A percentile compares a stretch with the other conserved stretches of the same genome.
These are phyloP conservation scores for Arabidopsis lyrata DNA, from an alignment of 441 rosid species.

Conservation along the genomic window DNA sequence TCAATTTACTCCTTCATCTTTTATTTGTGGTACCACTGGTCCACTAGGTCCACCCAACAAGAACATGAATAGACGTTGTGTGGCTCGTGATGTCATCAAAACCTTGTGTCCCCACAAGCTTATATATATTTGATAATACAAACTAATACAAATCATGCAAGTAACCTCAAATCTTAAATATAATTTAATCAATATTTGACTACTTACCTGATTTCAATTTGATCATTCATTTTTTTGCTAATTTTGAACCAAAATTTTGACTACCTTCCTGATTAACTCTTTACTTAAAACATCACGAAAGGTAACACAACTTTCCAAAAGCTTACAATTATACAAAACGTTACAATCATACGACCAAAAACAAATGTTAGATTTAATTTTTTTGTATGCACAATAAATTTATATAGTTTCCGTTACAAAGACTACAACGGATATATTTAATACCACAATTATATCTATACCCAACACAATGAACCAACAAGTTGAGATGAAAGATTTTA, in stretches of 20 bases:
- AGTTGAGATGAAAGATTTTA: neutral
- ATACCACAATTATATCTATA: neutral
- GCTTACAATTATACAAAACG: neutral
- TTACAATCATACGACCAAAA: constrained; percentile 7
- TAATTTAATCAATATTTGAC: neutral
- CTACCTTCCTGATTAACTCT: neutral
- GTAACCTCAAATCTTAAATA: neutral
- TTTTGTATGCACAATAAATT: neutral
- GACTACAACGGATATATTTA: constrained; percentile 21
- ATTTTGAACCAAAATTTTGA: neutral
- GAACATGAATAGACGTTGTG: constrained; percentile 25
- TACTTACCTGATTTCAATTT: neutral
- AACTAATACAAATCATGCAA: neutral
- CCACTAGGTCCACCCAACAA: constrained; percentile 31
- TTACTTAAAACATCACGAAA: neutral
- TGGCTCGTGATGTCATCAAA: constrained; percentile 43
- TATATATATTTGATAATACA: too few relatives aligned
- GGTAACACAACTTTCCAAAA: neutral
- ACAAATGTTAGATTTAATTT: neutral
- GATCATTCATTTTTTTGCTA: neutral
- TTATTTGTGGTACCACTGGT: neutral
- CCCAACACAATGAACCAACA: neutral
- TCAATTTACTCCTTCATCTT: constrained; percentile 8
- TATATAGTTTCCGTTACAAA: neutral
- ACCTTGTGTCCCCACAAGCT: constrained; percentile 25